Evolutionary conservation across 2,329 filamentous ascomycete genomes (phyloP), one percentile per base, ranked within the genome.

Genomic region (Sarocladiaceae sp.): DNA sequence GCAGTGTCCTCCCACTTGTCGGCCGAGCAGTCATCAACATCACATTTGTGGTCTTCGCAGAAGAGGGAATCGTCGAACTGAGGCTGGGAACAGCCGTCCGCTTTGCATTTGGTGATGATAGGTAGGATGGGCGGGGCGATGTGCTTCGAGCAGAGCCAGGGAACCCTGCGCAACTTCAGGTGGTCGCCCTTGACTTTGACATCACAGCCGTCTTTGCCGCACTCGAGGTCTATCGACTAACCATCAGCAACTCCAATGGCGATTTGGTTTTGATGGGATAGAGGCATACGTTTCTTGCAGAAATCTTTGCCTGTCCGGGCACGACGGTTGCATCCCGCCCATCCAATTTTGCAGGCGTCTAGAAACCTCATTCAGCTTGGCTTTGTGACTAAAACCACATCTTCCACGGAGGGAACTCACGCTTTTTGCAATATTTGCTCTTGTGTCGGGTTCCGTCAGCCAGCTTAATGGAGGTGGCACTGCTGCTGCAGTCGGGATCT

Each of bases 341-440:
- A 41, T 18, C 37, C 37, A 11, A 41, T 24, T 18, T 18, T 29
- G 24, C 37, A 41, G 13, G 37, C 29, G n/a, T 41, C 37, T 41
- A 24, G 12, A 11, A n/a, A n/a, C n/a, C n/a, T n/a, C n/a, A n/a
- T n/a, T n/a, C n/a, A n/a, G n/a, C n/a, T n/a, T n/a, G n/a, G n/a
- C n/a, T n/a, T n/a, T n/a, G n/a, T n/a, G n/a, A n/a, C n/a, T n/a
- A n/a, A n/a, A n/a, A n/a, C n/a, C n/a, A n/a, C n/a, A n/a, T n/a
- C n/a, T n/a, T n/a, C n/a, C n/a, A n/a, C n/a, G n/a, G n/a, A n/a
- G n/a, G n/a, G n/a, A n/a, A n/a, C n/a, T n/a, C n/a, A n/a, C n/a
- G n/a, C n/a, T n/a, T n/a, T n/a, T n/a, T n/a, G n/a, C n/a, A n/a
- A n/a, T n/a, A n/a, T n/a, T n/a, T n/a, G n/a, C n/a, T n/a, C n/a